phyloP scores from a whole-genome alignment of 2,329 filamentous ascomycete species.

The Xenoacremonium recifei region DNA sequence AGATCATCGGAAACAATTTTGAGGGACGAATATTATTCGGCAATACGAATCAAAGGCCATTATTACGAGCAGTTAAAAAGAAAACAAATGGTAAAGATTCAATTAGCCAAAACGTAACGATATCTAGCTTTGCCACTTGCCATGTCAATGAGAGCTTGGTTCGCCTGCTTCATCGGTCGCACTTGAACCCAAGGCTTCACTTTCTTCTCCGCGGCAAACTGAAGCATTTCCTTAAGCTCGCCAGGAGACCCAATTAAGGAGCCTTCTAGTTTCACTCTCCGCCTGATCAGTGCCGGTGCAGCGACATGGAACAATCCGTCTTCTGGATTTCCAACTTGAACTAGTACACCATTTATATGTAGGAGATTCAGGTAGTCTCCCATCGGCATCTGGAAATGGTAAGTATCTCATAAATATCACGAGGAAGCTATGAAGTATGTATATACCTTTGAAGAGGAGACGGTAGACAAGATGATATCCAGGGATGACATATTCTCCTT shows the following conservation, averaged over 20 bases:
- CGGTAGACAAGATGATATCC: conserved; percentile 1
- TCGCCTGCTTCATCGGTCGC: conserved; percentile 35
- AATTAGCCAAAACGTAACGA: conserved; percentile 40
- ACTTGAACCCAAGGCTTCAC: conserved; percentile 53
- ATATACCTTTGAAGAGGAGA: neutral
- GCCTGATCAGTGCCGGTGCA: conserved; percentile 5
- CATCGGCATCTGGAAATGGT: too few relatives aligned
- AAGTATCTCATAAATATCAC: too few relatives aligned
- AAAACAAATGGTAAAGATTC: too few relatives aligned
- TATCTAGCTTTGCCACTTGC: conserved; percentile 47
- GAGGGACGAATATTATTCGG: too few relatives aligned
- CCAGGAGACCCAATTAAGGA: conserved; percentile 14
- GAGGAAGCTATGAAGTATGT: too few relatives aligned
- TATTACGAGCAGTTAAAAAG: too few relatives aligned
- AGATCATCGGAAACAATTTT: too few relatives aligned
- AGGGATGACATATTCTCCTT: neutral
- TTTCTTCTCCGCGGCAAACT: conserved; percentile 51
- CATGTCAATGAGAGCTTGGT: conserved; percentile 51
- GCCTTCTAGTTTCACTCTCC: neutral
- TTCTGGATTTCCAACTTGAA: neutral
- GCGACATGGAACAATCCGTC: conserved; percentile 38
- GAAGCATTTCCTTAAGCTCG: conserved; percentile 54
- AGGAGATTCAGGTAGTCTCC: neutral
- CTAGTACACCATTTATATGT: neutral
- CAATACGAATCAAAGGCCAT: too few relatives aligned